phyloP scores from a whole-genome alignment of 148 eudicot species.

The Rhododendron vialii region DNA sequence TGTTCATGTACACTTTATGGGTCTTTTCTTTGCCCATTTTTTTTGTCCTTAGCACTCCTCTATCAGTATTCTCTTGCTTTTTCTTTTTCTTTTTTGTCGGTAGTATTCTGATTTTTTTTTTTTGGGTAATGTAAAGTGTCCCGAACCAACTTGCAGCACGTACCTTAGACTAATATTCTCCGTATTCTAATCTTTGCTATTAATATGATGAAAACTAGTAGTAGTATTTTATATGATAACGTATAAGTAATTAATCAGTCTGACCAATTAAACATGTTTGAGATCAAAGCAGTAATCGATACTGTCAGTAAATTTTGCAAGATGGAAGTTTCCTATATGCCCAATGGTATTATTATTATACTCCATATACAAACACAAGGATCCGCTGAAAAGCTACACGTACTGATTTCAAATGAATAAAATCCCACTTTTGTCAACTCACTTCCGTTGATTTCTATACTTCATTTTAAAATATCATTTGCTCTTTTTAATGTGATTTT shows the following conservation, averaged over 20 bases:
- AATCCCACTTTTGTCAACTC: slow-evolving; percentile 3
- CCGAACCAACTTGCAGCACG: accelerated
- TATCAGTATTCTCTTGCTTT: too few relatives aligned
- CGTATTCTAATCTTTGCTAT: too few relatives aligned
- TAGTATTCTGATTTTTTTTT: too few relatives aligned
- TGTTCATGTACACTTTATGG: too few relatives aligned
- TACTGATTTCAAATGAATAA: not conserved
- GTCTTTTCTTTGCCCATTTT: too few relatives aligned
- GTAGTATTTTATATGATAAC: not conserved
- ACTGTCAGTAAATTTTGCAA: not conserved
- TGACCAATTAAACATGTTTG: not conserved
- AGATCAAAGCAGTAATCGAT: not conserved
- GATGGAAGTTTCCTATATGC: not conserved
- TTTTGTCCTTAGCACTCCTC: too few relatives aligned
- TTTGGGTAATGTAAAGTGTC: accelerated
- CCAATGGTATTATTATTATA: too few relatives aligned
- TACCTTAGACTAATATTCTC: too few relatives aligned
- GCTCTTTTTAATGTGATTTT: not conserved
- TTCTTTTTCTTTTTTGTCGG: too few relatives aligned
- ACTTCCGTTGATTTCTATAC: not conserved
- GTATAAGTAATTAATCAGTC: not conserved
- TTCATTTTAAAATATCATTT: not conserved
- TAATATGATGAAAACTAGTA: not conserved
- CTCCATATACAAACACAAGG: not conserved
- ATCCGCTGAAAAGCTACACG: not conserved